Percentiles rank a stretch among this genome's conserved stretches.
Evolutionary conservation across 306 rosid genomes (phyloP).

Genomic region (Psophocarpus tetragonolobus): DNA sequence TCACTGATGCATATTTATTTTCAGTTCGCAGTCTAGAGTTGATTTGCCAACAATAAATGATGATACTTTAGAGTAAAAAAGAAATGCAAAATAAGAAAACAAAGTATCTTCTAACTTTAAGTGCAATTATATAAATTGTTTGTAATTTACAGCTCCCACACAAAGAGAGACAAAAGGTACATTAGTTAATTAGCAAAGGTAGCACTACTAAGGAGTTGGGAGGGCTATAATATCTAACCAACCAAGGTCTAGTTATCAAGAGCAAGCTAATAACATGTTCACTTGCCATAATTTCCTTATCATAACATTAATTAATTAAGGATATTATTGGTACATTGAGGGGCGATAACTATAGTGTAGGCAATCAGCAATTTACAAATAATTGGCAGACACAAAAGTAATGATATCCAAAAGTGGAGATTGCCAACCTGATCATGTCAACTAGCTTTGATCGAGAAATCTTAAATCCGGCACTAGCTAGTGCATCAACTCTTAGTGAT

Average conservation of each 20-base stretch:
- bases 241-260: background rate
- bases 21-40: no score
- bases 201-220: background rate
- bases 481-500: slow-evolving; percentile 85
- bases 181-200: background rate
- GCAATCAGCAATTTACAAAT: slow-evolving; percentile 8
- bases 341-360: background rate
- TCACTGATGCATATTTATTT: background rate
- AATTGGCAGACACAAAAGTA: background rate
- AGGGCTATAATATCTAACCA: background rate
- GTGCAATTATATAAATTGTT: background rate
- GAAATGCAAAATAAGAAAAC: background rate
- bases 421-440: slow-evolving; percentile 70
- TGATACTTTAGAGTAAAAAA: background rate
- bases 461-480: slow-evolving; percentile 96
- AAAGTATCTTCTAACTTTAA: background rate
- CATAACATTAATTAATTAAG: no score
- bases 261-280: background rate
- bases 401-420: background rate
- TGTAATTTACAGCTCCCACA: background rate
- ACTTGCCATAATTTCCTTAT: background rate
- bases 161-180: background rate
- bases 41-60: no score
- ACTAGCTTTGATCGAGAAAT: slow-evolving; percentile 90
- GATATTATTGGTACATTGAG: no score